phyloP scores from a whole-genome alignment of 257 asterid species.

The Solanum phureja region DNA sequence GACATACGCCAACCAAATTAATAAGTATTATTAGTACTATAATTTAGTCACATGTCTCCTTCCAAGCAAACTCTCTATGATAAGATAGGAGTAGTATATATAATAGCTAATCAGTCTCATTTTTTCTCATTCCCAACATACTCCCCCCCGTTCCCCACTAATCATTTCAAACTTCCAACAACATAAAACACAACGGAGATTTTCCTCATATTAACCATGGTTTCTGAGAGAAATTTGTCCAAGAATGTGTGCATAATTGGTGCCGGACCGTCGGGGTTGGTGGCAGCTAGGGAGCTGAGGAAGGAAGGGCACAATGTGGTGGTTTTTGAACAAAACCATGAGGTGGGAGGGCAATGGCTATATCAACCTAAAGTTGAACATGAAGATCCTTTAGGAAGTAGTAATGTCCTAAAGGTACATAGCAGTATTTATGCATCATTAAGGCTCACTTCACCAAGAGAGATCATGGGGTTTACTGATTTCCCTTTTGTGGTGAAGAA shows the following conservation, averaged over 20 bases:
- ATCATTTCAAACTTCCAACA: not conserved
- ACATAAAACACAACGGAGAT: not conserved
- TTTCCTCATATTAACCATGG: slow-evolving; percentile 14
- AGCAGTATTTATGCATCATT: slow-evolving; percentile 64
- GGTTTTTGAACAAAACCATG: slow-evolving; percentile 73
- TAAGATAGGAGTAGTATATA: not conserved
- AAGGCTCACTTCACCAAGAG: slow-evolving; percentile 61
- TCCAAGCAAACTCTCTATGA: not conserved
- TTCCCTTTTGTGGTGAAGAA: slow-evolving; percentile 54
- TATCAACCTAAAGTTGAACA: slow-evolving; percentile 47
- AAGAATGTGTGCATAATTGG: slow-evolving; percentile 72
- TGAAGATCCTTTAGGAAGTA: slow-evolving; percentile 42
- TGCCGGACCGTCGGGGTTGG: slow-evolving; percentile 79
- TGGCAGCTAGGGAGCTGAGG: slow-evolving; percentile 73
- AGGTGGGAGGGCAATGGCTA: slow-evolving; percentile 91
- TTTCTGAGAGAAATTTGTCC: slow-evolving; percentile 20
- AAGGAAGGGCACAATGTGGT: slow-evolving; percentile 70
- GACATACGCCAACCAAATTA: not conserved
- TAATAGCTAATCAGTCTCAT: not conserved
- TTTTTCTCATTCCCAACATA: not conserved
- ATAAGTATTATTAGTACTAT: not conserved
- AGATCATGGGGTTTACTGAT: slow-evolving; percentile 75
- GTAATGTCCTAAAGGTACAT: slow-evolving; percentile 31
- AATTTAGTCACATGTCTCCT: not conserved
- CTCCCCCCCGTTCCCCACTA: not conserved